Base-by-base conservation (phyloP, 2,329 filamentous ascomycete genomes). In the Penicillium griseofulvum region DNA sequence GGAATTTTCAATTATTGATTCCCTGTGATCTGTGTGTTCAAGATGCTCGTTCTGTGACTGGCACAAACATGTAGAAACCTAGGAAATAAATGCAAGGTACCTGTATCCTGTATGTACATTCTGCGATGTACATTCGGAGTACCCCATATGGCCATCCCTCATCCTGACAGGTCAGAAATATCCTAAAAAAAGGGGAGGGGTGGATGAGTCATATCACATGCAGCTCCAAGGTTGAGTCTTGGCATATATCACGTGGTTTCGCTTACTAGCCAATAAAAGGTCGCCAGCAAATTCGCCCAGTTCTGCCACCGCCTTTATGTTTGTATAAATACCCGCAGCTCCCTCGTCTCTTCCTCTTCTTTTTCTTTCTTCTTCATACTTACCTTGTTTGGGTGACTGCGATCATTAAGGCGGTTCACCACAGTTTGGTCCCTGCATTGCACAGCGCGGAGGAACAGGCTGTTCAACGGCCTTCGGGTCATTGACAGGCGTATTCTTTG, bases 401-500 rank as follows among this genome's bases (percentile, higher is more conserved):
- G 76, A 74, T 78, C 76, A 78, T 65, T 61, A 77, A 76, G 70
- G 70, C 71, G 73, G 70, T 66, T 66, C 67, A 73, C 74, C 72
- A 76, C 73, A 68, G 68, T 71, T 71, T 71, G 73, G 78, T 75
- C 74, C 78, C 80, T 81, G 76, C 80, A 82, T 82, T 82, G 80
- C 80, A 82, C 80, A 81, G 65, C 79, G 79, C 74, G 79, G 80
- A 67, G 78, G 76, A 76, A 73, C 77, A 69, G 64, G 72, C 61
- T 68, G 71, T 77, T 75, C 75, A 78, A 76, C 73, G 75, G 75
- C 72, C 67, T 79, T 68, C 67, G 29, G 69, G 68, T 71, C 69
- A 68, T 71, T 71, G 69, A 71, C 68, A 71, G 68, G 69, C 69
- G 69, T 63, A 72, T 72, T 72, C 68, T 72, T 72, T 72, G 69